Percentiles rank a stretch among this genome's conserved stretches.
phyloP scores from a whole-genome alignment of 306 rosid genomes.

The Rosa persica region DNA sequence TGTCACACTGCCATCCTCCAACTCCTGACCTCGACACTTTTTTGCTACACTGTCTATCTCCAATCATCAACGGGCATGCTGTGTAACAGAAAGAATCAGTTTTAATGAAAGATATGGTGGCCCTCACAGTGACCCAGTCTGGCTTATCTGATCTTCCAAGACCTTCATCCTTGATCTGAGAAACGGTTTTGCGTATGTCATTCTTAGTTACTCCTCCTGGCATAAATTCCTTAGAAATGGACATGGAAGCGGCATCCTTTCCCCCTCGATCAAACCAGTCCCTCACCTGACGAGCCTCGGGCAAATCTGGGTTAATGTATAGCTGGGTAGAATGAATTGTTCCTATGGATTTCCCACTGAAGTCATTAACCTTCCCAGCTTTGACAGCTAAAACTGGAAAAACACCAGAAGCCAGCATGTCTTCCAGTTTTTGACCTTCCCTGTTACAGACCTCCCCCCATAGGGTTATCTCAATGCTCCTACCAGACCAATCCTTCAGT shows the following conservation, averaged over 20 bases:
- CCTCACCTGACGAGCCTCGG: constrained; percentile 64
- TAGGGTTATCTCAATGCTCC: constrained; percentile 79
- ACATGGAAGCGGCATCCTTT: constrained; percentile 58
- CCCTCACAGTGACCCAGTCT: constrained; percentile 89
- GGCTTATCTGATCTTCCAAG: constrained; percentile 91
- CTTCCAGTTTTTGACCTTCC: constrained; percentile 90
- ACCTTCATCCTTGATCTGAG: constrained; percentile 95
- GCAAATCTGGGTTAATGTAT: constrained; percentile 77
- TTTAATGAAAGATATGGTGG: constrained; percentile 79
- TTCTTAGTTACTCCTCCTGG: constrained; percentile 70
- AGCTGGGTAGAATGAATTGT: constrained; percentile 88
- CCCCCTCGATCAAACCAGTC: constrained; percentile 84
- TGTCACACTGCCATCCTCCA: constrained; percentile 74
- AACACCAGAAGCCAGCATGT: constrained; percentile 55
- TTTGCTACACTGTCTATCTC: constrained; percentile 91
- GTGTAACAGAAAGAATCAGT: constrained; percentile 88
- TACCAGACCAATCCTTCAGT: constrained; percentile 78
- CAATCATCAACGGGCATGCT: constrained; percentile 92
- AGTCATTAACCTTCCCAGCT: constrained; percentile 87
- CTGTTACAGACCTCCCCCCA: constrained; percentile 98
- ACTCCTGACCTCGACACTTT: constrained; percentile 69
- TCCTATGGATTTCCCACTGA: constrained; percentile 89
- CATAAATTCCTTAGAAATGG: constrained; percentile 70
- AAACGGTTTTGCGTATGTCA: constrained; percentile 80
- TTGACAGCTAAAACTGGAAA: constrained; percentile 87